A percentile compares a stretch with the other conserved stretches of the same genome.
These are phyloP conservation scores for Iris pallida DNA, from an alignment of 116 monocot species.

Conservation along the genomic window DNA sequence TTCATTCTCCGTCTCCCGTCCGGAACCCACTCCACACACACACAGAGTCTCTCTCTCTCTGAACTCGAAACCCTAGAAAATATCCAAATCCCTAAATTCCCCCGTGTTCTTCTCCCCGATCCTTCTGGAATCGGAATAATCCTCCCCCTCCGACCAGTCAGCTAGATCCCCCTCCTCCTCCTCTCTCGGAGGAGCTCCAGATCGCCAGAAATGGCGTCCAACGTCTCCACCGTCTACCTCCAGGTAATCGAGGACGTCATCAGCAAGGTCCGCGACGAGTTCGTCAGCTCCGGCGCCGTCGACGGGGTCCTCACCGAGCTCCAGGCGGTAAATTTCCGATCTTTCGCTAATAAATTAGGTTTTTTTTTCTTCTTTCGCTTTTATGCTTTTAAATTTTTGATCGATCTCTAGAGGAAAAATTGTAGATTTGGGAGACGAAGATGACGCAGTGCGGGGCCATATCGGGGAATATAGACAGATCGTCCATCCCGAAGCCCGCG, in stretches of 20 bases:
- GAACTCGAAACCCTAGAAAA: conserved; percentile 20
- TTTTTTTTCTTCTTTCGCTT: background rate
- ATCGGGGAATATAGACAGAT: conserved; percentile 39
- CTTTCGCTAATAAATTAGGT: no score
- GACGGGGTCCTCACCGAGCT: conserved; percentile 34
- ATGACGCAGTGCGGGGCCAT: conserved; percentile 78
- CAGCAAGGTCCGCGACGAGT: conserved; percentile 29
- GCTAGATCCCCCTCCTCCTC: background rate
- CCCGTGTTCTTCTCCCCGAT: background rate
- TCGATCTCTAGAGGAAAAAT: background rate
- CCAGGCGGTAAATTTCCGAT: conserved; percentile 26
- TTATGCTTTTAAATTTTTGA: no score
- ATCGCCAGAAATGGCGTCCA: conserved; percentile 19
- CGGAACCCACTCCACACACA: conserved; percentile 11
- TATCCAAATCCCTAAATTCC: background rate
- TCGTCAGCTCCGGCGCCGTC: conserved; percentile 23
- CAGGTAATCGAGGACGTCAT: conserved; percentile 32
- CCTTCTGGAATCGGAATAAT: background rate
- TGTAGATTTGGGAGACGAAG: conserved; percentile 88
- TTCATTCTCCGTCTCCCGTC: conserved; percentile 36
- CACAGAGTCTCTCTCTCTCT: conserved; percentile 3
- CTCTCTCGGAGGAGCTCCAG: background rate
- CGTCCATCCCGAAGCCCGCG: conserved; percentile 15
- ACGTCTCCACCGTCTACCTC: conserved; percentile 29
- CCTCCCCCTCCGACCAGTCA: background rate